A percentile compares a stretch with the other conserved stretches of the same genome.
These are phyloP conservation scores for Triglochin maritima DNA, from an alignment of 106 monocot genomes.

Conservation along the genomic window DNA sequence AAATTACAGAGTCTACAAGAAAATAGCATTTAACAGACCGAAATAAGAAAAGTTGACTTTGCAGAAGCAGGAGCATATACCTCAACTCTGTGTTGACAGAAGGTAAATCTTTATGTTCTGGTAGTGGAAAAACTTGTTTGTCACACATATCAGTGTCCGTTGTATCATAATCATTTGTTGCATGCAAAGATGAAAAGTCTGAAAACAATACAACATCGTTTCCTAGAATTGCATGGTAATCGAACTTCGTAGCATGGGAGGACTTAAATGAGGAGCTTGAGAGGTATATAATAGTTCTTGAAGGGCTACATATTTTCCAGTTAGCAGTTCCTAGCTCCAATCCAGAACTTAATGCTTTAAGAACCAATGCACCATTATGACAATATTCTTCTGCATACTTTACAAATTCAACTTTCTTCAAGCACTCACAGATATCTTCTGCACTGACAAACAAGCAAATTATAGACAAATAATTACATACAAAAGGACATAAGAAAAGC, in stretches of 20 bases:
- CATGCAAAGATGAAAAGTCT: conserved; percentile 47
- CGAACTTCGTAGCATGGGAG: conserved; percentile 53
- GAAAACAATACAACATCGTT: conserved; percentile 70
- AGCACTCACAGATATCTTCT: conserved; percentile 58
- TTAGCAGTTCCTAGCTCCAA: conserved; percentile 81
- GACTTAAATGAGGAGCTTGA: conserved; percentile 61
- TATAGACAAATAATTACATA: too few relatives aligned
- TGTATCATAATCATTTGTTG: conserved; percentile 7
- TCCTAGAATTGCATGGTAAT: conserved; percentile 43
- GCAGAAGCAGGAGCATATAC: conserved; percentile 10
- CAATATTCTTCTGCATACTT: conserved; percentile 81
- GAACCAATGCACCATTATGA: conserved; percentile 48
- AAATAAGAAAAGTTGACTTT: not conserved
- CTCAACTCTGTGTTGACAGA: conserved; percentile 7
- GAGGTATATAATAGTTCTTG: conserved; percentile 54
- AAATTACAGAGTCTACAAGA: conserved; percentile 1
- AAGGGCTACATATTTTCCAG: conserved; percentile 73
- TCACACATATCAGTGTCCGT: not conserved
- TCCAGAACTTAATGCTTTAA: conserved; percentile 89
- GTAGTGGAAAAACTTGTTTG: not conserved
- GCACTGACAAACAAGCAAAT: conserved; percentile 41
- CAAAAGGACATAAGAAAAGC: too few relatives aligned
- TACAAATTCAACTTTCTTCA: conserved; percentile 42
- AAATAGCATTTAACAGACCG: not conserved
- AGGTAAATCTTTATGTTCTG: conserved; percentile 9